Evolutionary conservation across 177 flowering plant species (phyloP).

Genomic region (Vitis hybrid): DNA sequence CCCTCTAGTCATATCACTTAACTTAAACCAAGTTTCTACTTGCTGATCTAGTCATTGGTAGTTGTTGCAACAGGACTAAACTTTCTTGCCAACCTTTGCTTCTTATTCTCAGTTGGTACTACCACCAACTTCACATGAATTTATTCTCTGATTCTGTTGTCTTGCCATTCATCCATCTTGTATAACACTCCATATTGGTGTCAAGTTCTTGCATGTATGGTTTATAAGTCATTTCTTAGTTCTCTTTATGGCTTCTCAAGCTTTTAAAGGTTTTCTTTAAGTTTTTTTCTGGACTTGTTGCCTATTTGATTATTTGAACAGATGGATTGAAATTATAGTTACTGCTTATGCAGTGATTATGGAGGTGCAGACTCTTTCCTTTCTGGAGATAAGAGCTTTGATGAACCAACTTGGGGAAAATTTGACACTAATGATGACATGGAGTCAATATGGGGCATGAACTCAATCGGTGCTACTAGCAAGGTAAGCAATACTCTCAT

Average conservation of each 20-base stretch:
- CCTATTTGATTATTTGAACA: not conserved
- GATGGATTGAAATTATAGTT: not conserved
- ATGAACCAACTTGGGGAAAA: conserved; percentile 77
- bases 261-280: too few species aligned
- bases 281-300: not conserved
- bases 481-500: conserved; percentile 43
- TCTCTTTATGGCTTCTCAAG: too few species aligned
- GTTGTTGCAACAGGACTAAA: too few species aligned
- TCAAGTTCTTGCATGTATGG: too few species aligned
- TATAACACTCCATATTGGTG: too few species aligned
- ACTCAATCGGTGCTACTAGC: conserved; percentile 18
- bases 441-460: conserved; percentile 84
- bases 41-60: too few species aligned
- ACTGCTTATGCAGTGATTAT: conserved; percentile 26
- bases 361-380: conserved; percentile 41
- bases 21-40: not conserved
- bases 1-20: not conserved
- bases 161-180: too few species aligned
- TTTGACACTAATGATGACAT: conserved; percentile 73
- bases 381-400: conserved; percentile 56
- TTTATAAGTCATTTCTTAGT: too few species aligned
- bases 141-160: too few species aligned
- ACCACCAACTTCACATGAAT: too few species aligned
- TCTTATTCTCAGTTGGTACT: not conserved
- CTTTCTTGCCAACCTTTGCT: not conserved